These are phyloP conservation scores for Pichia cactophila DNA, from an alignment of 1,139 yeast genomes.

Conservation along the genomic window DNA sequence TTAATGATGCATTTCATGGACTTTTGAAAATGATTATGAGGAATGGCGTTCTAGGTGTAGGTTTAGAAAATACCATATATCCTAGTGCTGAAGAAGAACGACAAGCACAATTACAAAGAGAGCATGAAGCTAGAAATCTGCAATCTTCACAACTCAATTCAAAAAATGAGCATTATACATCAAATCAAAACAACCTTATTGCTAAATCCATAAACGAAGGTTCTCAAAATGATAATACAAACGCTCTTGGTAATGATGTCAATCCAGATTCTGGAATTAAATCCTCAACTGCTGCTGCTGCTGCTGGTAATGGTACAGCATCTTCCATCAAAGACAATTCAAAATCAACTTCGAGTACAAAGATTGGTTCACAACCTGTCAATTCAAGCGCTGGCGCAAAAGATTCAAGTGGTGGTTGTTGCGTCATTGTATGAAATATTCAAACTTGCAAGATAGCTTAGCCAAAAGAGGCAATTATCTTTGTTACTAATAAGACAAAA, in stretches of 20 bases:
- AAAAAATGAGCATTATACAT: not conserved
- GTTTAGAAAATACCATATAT: slow-evolving; percentile 22
- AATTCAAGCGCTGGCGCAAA: slow-evolving; percentile 12
- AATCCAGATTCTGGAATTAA: not conserved
- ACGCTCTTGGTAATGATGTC: not conserved
- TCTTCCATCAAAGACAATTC: not conserved
- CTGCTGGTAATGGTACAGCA: not conserved
- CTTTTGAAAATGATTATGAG: slow-evolving; percentile 44
- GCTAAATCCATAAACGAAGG: not conserved
- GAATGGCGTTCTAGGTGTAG: slow-evolving; percentile 20
- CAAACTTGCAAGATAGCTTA: not conserved
- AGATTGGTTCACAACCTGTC: not conserved
- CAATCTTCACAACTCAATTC: not conserved
- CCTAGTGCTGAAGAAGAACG: slow-evolving; percentile 23
- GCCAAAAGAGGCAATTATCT: too few species aligned
- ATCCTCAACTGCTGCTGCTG: not conserved
- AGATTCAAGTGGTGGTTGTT: slow-evolving; percentile 25
- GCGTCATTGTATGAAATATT: slow-evolving; percentile 21
- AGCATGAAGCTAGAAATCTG: not conserved
- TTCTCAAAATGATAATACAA: not conserved
- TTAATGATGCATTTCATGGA: slow-evolving; percentile 83
- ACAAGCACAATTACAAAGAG: not conserved
- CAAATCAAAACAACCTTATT: not conserved
- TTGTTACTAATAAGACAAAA: too few species aligned
- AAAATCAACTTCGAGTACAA: not conserved